Evolutionary conservation across 2,329 filamentous ascomycete genomes (phyloP), one percentile per base, ranked within the genome.

Genomic region (Madurella fahalii): DNA sequence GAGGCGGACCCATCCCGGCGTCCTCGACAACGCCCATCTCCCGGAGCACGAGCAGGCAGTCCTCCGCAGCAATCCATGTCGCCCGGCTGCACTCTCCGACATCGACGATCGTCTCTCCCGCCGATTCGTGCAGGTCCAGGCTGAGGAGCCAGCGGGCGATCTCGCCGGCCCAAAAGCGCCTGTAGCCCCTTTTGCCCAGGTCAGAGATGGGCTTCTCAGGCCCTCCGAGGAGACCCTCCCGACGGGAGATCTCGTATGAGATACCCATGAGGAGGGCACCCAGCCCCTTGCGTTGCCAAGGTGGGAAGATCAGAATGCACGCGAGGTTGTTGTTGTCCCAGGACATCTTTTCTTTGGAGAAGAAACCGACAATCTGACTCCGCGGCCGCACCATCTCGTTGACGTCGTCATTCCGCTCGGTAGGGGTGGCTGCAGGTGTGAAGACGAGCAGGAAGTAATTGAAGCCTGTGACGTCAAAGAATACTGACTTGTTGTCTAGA

Each of bases 291-390:
- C 88, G 86, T 71, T 97, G 93, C 84, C 93, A 97, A 0, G 94
- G 94, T 1, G 94, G 94, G 66, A 97, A 97, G 15, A 97, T 82
- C 7, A 97, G 78, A 63, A 99, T 99, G 68, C 94, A 99, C 1
- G 94, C 94, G 5, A 99, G 80, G 62, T 97, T 99, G 71, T 99
- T 97, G 66, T 93, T 92, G 66, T 99, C 94, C 93, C 94, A 99
- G 3, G 90, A 96, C 78, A 96, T 88, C 70, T 97, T 97, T 71
- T 99, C 94, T 69, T 99, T 97, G 60, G 89, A 95, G 75, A 97
- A 99, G 79, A 97, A 97, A n/a, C 94, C 94, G 1, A 93, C 83
- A 31, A 96, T 85, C 66, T 86, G 83, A 17, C 71, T 67, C 40
- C 70, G 68, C 17, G 65, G 62, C 15, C 41, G 50, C 15, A 34